Evolutionary conservation across 805 yeast genomes (phyloP).

Genomic region (Saccharomycopsis babjevae): DNA sequence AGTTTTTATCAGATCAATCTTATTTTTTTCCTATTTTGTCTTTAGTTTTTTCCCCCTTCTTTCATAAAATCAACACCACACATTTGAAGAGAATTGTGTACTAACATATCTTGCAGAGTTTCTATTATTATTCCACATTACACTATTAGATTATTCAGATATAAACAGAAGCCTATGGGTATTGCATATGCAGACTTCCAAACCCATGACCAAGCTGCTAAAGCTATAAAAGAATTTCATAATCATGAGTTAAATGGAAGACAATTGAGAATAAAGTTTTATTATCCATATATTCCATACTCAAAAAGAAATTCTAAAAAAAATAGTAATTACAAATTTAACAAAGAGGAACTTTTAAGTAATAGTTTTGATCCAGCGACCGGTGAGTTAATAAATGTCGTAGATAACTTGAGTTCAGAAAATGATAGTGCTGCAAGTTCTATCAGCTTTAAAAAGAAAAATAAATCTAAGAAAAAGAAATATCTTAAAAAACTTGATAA

Average conservation of each 20-base stretch:
- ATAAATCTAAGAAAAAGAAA: neutral
- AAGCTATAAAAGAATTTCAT: constrained; percentile 67
- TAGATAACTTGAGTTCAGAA: neutral
- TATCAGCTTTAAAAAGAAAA: neutral
- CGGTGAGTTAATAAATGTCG: neutral
- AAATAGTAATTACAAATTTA: neutral
- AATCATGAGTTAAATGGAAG: constrained; percentile 57
- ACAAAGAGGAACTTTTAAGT: neutral
- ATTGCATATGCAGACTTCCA: constrained; percentile 72
- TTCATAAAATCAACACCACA: neutral
- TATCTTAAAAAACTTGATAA: neutral
- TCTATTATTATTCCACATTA: constrained; percentile 46
- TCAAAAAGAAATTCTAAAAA: neutral
- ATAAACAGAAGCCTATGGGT: constrained; percentile 41
- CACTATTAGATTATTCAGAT: constrained; percentile 37
- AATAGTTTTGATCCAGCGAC: neutral
- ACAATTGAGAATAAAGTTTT: constrained; percentile 32
- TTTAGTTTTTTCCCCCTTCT: neutral
- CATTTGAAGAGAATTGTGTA: too few species aligned
- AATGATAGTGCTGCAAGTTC: neutral
- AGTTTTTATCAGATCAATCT: constrained; percentile 9
- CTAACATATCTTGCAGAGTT: constrained; percentile 15
- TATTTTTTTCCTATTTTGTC: neutral
- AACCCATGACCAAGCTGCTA: constrained; percentile 55
- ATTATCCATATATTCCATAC: constrained; percentile 6